These are phyloP conservation scores for Citropsis articulata DNA, from an alignment of 345 rosid species.

Conservation along the genomic window DNA sequence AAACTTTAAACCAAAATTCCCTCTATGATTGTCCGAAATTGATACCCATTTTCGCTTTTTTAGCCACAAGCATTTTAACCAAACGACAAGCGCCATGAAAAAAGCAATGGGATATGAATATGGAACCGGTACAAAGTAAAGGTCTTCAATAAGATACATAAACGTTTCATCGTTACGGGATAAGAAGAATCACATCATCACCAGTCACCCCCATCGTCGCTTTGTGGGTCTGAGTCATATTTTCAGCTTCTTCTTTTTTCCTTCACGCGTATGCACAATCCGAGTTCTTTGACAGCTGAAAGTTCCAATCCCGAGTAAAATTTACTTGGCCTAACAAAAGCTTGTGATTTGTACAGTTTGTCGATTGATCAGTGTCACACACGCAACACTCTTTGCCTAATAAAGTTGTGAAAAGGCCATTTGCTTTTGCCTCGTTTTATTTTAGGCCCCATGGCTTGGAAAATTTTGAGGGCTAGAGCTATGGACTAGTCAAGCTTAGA, in stretches of 20 bases:
- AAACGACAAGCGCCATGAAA: conserved; percentile 20
- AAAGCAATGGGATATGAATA: background rate
- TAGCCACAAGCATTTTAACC: background rate
- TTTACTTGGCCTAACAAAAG: background rate
- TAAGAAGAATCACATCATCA: conserved; percentile 28
- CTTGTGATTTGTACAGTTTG: conserved; percentile 18
- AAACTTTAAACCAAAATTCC: conserved; percentile 23
- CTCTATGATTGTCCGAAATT: conserved; percentile 26
- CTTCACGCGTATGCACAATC: background rate
- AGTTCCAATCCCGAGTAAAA: background rate
- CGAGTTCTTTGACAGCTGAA: background rate
- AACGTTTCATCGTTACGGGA: conserved; percentile 29
- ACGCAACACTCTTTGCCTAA: background rate
- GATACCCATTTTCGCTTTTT: conserved; percentile 22
- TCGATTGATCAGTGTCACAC: conserved; percentile 7
- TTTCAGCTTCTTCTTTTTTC: background rate
- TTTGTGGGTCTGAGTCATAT: conserved; percentile 15
- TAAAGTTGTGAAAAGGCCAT: conserved; percentile 6
- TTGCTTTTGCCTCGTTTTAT: conserved; percentile 10
- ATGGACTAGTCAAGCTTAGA: background rate
- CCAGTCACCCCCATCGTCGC: background rate
- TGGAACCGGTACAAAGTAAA: conserved; percentile 12
- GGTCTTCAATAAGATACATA: conserved; percentile 29
- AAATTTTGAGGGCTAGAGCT: background rate
- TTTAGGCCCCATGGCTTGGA: conserved; percentile 20